These are phyloP conservation scores for Bremia lactucae DNA, from an alignment of 352 stramenopile species.

Conservation along the genomic window DNA sequence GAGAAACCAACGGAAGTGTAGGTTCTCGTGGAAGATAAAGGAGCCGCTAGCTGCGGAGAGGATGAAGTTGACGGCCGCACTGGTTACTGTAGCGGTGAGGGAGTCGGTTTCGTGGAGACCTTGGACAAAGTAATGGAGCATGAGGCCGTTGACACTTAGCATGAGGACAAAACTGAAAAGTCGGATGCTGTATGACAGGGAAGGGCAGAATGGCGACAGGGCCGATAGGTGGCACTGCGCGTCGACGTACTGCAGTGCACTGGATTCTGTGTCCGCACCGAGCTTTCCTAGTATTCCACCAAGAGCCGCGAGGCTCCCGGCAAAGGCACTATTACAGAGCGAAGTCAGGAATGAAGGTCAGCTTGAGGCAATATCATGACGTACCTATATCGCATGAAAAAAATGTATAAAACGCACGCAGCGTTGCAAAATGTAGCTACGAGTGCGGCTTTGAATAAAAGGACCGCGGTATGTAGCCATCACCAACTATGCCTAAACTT, in stretches of 20 bases:
- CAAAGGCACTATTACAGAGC: constrained; percentile 27
- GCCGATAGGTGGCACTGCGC: constrained; percentile 11
- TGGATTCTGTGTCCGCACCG: constrained; percentile 25
- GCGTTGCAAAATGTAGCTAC: no score
- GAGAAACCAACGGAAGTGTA: constrained; percentile 65
- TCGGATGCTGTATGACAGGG: constrained; percentile 20
- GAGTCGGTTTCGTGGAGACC: constrained; percentile 79
- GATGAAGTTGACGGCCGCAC: constrained; percentile 73
- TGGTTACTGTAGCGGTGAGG: constrained; percentile 76
- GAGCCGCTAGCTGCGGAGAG: constrained; percentile 46
- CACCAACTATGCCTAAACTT: no score
- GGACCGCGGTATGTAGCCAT: no score
- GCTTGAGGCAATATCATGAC: not conserved
- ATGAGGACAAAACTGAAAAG: constrained; percentile 53
- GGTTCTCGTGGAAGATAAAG: constrained; percentile 58
- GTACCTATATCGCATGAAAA: constrained; percentile 11
- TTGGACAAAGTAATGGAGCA: constrained; percentile 77
- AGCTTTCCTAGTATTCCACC: constrained; percentile 57
- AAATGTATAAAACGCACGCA: no score
- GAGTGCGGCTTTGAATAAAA: no score
- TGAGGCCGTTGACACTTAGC: constrained; percentile 58
- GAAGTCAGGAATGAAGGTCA: not conserved
- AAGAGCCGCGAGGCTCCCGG: constrained; percentile 41
- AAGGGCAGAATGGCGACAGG: constrained; percentile 9
- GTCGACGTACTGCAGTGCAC: constrained; percentile 15